phyloP scores from a whole-genome alignment of 164 flowering plant species.

The Macadamia integrifolia region DNA sequence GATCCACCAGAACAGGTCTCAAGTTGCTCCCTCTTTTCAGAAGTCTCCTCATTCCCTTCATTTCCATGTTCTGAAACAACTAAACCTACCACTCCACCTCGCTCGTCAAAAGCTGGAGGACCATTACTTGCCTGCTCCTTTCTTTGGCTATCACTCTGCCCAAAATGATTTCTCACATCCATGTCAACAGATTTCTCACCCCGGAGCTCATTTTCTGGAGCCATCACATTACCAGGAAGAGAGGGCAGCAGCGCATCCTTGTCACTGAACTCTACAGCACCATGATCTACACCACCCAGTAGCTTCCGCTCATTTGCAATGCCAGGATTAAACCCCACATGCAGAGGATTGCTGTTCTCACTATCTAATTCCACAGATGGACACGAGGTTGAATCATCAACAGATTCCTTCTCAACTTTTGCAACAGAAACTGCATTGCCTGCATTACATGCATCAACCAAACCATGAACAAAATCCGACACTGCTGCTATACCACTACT shows the following conservation, averaged over 20 bases:
- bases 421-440: constrained; percentile 7
- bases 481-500: constrained; percentile 4
- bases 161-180: constrained; percentile 10
- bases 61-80: constrained; percentile 11
- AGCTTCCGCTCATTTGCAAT: constrained; percentile 11
- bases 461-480: background rate
- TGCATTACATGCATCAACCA: constrained; percentile 9
- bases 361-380: constrained; percentile 8
- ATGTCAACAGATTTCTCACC: constrained; percentile 24
- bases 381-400: constrained; percentile 18
- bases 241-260: constrained; percentile 13
- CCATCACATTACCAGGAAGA: constrained; percentile 14
- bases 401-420: constrained; percentile 17
- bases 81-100: constrained; percentile 16
- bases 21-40: constrained; percentile 25
- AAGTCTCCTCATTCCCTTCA: constrained; percentile 21
- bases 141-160: constrained; percentile 17
- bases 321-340: constrained; percentile 4
- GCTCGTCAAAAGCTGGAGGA: constrained; percentile 11
- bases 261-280: background rate
- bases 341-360: constrained; percentile 6
- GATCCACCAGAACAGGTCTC: constrained; percentile 14
- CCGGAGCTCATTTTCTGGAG: constrained; percentile 17
- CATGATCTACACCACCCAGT: constrained; percentile 7
- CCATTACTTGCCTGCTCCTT: constrained; percentile 14